Conservation (phyloP, 305 asterid species). For the Petunia hybrid region DNA sequence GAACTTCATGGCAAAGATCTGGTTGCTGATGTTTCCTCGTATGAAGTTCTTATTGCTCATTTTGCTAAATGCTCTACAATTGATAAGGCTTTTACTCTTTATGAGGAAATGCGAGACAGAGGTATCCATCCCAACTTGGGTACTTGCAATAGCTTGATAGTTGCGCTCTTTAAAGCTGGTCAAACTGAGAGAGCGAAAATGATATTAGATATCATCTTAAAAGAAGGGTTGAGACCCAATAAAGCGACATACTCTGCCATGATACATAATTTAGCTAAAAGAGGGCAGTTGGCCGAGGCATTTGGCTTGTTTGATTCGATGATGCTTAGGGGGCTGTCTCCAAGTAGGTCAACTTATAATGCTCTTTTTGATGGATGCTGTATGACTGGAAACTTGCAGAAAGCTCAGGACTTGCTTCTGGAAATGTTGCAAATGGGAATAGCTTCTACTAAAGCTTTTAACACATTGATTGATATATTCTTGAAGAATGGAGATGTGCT, state of each 20-base stretch:
- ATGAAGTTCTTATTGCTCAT: slow-evolving; percentile 7
- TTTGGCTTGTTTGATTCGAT: slow-evolving; percentile 32
- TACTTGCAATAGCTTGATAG: background rate
- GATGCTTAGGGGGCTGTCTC: background rate
- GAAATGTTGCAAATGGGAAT: slow-evolving; percentile 30
- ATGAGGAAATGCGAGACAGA: background rate
- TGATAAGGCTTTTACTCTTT: slow-evolving; percentile 8
- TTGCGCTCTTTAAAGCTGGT: slow-evolving; percentile 28
- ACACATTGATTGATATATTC: slow-evolving; percentile 26
- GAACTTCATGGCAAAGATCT: slow-evolving; percentile 26
- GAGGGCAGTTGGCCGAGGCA: slow-evolving; percentile 25
- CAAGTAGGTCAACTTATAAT: background rate
- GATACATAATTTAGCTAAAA: slow-evolving; percentile 29
- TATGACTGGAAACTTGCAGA: slow-evolving; percentile 32
- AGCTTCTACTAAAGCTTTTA: slow-evolving; percentile 26
- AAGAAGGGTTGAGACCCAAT: slow-evolving; percentile 27
- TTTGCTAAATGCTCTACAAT: background rate
- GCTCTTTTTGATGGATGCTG: slow-evolving; percentile 36
- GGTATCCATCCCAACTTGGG: background rate
- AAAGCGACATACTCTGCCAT: slow-evolving; percentile 16
- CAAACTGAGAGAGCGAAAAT: slow-evolving; percentile 31
- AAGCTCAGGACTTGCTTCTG: slow-evolving; percentile 34
- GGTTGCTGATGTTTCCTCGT: background rate
- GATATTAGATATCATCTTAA: slow-evolving; percentile 10
- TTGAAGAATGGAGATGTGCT: background rate